Conservation (phyloP, 2,329 filamentous ascomycete genomes). For the Scedosporium dehoogii region DNA sequence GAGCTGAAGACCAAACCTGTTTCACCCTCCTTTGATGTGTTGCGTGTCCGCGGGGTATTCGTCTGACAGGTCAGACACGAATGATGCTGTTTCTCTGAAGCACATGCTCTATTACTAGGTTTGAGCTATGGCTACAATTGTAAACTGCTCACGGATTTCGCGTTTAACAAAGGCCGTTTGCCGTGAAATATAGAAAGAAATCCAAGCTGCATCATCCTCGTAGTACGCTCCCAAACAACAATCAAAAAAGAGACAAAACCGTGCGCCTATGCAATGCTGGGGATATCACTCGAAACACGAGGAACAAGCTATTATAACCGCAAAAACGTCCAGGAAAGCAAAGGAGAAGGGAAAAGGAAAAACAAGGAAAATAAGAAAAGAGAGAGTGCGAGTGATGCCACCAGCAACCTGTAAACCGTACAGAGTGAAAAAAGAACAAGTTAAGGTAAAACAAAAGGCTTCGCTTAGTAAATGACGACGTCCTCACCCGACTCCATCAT, state of each 20-base stretch:
- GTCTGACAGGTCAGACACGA: no score
- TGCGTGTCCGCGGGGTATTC: no score
- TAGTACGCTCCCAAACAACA: no score
- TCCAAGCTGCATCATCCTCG: background rate
- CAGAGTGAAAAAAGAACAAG: background rate
- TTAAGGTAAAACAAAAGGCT: background rate
- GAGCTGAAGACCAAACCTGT: no score
- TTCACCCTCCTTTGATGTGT: no score
- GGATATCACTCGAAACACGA: background rate
- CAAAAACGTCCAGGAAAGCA: background rate
- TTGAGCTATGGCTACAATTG: no score
- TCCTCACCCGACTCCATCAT: slow-evolving; percentile 81
- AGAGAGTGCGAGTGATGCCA: no score
- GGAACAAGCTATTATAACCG: background rate
- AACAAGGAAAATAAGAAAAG: background rate
- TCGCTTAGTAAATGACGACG: slow-evolving; percentile 71
- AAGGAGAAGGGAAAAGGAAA: background rate
- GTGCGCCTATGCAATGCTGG: slow-evolving; percentile 2
- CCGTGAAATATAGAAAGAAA: background rate
- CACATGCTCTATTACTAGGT: no score
- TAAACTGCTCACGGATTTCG: no score
- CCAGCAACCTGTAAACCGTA: background rate
- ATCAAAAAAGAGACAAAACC: background rate
- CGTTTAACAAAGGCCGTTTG: no score
- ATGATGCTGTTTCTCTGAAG: no score